These are phyloP conservation scores for Dichotomocladium elegans DNA, from an alignment of 371 early-diverging fungal genomes.

Conservation along the genomic window DNA sequence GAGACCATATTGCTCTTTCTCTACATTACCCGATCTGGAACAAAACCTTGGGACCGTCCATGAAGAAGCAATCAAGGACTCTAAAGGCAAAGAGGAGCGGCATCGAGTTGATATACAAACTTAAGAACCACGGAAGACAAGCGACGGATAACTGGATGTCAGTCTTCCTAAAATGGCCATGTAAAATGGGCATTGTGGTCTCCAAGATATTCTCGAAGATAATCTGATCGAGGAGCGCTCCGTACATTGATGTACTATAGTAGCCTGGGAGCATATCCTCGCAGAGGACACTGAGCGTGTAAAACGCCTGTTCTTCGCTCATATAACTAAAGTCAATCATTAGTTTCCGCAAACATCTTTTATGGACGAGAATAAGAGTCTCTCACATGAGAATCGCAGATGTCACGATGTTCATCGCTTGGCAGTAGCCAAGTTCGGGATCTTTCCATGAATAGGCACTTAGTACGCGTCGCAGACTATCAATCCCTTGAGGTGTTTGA, in stretches of 20 bases:
- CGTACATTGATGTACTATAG: conserved; percentile 96
- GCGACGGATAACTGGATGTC: conserved; percentile 95
- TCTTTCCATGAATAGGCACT: conserved; percentile 84
- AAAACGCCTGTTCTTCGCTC: conserved; percentile 97
- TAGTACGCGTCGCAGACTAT: conserved; percentile 85
- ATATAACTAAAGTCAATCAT: conserved; percentile 53
- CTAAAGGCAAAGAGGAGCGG: conserved; percentile 85
- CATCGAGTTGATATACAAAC: conserved; percentile 92
- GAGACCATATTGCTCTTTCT: too few relatives aligned
- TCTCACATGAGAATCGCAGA: conserved; percentile 84
- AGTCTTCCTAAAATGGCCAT: conserved; percentile 73
- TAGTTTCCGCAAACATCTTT: background rate
- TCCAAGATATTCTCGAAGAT: conserved; percentile 88
- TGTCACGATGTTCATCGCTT: conserved; percentile 98
- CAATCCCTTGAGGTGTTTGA: conserved; percentile 88
- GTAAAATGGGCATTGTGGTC: conserved; percentile 74
- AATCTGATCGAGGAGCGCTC: conserved; percentile 91
- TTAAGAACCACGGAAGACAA: conserved; percentile 95
- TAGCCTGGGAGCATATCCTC: conserved; percentile 92
- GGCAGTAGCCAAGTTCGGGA: conserved; percentile 95
- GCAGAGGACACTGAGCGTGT: conserved; percentile 85
- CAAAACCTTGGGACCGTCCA: conserved; percentile 91
- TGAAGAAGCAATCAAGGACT: conserved; percentile 91
- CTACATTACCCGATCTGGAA: conserved; percentile 90
- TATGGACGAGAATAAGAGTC: background rate